These are phyloP conservation scores for Brassica cretica DNA, from an alignment of 345 rosid genomes.

Conservation along the genomic window DNA sequence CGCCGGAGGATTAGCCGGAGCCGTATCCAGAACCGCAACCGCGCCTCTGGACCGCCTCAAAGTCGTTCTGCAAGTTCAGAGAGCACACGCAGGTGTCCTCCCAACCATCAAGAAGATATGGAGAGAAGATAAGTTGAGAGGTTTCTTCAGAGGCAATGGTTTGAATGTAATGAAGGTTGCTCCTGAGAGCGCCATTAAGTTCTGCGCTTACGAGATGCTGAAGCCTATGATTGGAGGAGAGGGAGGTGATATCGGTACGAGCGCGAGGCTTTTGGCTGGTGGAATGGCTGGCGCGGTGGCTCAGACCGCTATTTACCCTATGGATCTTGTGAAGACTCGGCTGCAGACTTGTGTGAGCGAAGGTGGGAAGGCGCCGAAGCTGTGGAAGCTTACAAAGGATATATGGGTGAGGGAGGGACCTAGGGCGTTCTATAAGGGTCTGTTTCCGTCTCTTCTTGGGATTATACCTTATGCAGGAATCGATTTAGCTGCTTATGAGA, in stretches of 20 bases:
- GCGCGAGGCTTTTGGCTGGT: constrained; percentile 87
- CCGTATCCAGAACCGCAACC: constrained; percentile 90
- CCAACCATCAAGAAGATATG: constrained; percentile 71
- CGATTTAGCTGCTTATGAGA: constrained; percentile 93
- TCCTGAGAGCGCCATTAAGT: constrained; percentile 97
- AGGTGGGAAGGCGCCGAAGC: constrained; percentile 68
- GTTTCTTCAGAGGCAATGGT: constrained; percentile 95
- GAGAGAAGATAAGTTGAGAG: constrained; percentile 70
- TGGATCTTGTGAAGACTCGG: constrained; percentile 99
- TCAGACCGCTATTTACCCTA: constrained; percentile 86
- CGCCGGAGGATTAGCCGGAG: constrained; percentile 98
- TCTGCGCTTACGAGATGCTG: constrained; percentile 83
- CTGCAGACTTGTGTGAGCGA: constrained; percentile 74
- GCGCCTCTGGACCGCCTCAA: constrained; percentile 95
- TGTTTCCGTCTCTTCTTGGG: constrained; percentile 95
- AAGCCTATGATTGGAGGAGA: constrained; percentile 66
- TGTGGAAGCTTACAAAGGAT: constrained; percentile 68
- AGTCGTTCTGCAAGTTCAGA: constrained; percentile 92
- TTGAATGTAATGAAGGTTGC: constrained; percentile 94
- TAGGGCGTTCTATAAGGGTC: constrained; percentile 93
- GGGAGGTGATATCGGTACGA: constrained; percentile 65
- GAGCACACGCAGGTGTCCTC: constrained; percentile 51
- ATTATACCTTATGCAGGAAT: constrained; percentile 96
- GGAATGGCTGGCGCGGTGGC: constrained; percentile 97
- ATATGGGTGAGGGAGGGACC: constrained; percentile 94